Base-by-base conservation (phyloP, 2,329 filamentous ascomycete species). In the Hypoxylon sp. region DNA sequence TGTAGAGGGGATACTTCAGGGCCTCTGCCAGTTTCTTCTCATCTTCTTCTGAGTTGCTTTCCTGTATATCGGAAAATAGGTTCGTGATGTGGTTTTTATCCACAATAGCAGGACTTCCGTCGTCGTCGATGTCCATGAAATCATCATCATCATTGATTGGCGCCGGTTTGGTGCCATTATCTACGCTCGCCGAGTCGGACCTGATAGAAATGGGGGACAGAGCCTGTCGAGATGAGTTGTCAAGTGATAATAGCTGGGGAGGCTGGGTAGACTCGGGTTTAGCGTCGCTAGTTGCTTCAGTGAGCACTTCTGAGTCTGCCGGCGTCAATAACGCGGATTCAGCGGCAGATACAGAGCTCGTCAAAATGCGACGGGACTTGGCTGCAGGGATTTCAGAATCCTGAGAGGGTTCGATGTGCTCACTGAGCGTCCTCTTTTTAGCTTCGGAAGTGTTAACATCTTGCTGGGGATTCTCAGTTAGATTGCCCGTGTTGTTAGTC, bases 1-100 rank as follows among this genome's bases (percentile, higher is more conserved):
- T 89, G 81, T 96, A 94, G 7, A 98, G 83, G 0, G 86, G 82
- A 64, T 88, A 89, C 65, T 84, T 88, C 75, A 97, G 86, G 0
- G 86, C 90, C 46, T 86, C 85, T 0, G 93, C 93, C 0, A 91
- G 94, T 25, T 88, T 87, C 64, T 92, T 89, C 14, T 91, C 7
- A 2, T 37, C 6, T 6, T 42, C 7, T 6, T 10, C 27, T 5
- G 40, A 49, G 14, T 22, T n/a, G n/a, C 17, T 51, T 5, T 46
- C 17, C 27, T 27, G 17, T 3, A 8, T 4, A 11, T 35, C 20
- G 40, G 10, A 31, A 20, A 53, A 35, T 31, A 53, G n/a, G 30
- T 53, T 17, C 22, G 2, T 35, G 50, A 37, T 31, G 6, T 50
- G 25, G 3, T 6, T 30, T n/a, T 31, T n/a, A 4, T 50, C n/a